phyloP scores from a whole-genome alignment of 2,329 filamentous ascomycete species.

The Hypomyces perniciosus region DNA sequence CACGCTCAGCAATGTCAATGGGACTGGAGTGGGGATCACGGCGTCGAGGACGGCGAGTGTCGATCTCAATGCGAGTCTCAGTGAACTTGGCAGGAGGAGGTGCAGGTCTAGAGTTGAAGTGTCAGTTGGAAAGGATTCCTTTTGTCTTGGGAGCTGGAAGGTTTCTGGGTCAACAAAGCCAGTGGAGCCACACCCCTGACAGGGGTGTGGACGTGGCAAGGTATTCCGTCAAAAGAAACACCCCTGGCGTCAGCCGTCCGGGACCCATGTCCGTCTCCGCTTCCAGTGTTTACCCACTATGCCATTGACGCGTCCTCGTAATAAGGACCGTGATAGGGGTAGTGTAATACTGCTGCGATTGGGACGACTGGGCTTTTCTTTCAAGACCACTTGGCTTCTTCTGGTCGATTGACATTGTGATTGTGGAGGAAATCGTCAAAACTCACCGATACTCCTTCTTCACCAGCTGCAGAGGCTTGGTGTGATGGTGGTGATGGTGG shows the following conservation, averaged over 20 bases:
- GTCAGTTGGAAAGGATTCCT: constrained; percentile 18
- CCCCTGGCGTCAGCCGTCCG: constrained; percentile 10
- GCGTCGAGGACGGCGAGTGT: constrained; percentile 34
- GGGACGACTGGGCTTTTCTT: too few species aligned
- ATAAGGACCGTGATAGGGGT: too few species aligned
- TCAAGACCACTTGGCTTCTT: too few species aligned
- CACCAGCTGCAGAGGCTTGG: constrained; percentile 39
- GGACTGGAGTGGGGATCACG: constrained; percentile 43
- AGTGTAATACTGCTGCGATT: too few species aligned
- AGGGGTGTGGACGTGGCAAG: constrained; percentile 13
- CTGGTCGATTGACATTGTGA: not conserved
- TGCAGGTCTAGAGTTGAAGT: constrained; percentile 25
- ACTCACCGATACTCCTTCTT: constrained; percentile 52
- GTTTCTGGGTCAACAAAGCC: constrained; percentile 21
- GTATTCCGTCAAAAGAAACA: constrained; percentile 12
- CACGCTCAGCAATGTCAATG: constrained; percentile 60
- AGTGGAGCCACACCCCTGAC: constrained; percentile 18
- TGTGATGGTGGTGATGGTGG: constrained; percentile 20
- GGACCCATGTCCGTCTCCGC: not conserved
- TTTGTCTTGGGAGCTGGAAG: constrained; percentile 19
- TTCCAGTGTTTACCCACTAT: not conserved
- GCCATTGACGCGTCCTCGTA: too few species aligned
- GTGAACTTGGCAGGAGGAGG: constrained; percentile 41
- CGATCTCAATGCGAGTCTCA: constrained; percentile 61
- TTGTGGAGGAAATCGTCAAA: not conserved